A percentile compares a stretch with the other conserved stretches of the same genome.
Conservation (phyloP, 2,329 filamentous ascomycete genomes). For the Cordyceps sp. region DNA sequence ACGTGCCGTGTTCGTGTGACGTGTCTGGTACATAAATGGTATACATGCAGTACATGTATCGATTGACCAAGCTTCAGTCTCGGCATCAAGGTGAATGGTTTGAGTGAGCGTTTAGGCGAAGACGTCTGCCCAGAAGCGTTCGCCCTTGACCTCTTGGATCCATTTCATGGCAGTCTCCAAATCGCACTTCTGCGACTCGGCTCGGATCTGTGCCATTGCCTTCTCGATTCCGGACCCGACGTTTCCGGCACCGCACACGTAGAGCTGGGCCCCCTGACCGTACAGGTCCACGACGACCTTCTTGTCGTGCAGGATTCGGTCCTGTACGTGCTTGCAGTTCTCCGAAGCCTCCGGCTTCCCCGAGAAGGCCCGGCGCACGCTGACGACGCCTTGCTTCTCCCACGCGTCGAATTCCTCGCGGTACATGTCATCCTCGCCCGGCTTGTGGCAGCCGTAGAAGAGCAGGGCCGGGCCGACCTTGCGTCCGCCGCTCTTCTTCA, state of each 20-base stretch:
- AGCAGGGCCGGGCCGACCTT: conserved; percentile 43
- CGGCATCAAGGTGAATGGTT: no score
- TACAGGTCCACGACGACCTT: conserved; percentile 21
- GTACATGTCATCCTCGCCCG: conserved; percentile 42
- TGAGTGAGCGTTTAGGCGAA: no score
- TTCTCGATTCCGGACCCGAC: conserved; percentile 31
- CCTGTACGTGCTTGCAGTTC: conserved; percentile 31
- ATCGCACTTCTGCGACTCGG: neutral
- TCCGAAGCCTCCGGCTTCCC: conserved; percentile 21
- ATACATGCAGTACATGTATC: no score
- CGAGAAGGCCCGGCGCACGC: conserved; percentile 42
- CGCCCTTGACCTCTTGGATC: neutral
- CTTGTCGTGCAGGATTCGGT: conserved; percentile 20
- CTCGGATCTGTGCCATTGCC: conserved; percentile 5
- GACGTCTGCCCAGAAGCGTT: neutral
- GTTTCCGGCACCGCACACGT: conserved; percentile 44
- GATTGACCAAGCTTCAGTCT: no score
- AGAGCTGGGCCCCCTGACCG: conserved; percentile 34
- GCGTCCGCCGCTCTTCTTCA: conserved; percentile 29
- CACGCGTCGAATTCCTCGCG: conserved; percentile 39
- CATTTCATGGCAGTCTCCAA: neutral
- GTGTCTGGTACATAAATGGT: no score
- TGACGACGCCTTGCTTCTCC: conserved; percentile 42
- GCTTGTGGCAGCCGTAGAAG: conserved; percentile 45
- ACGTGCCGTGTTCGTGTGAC: no score